Conservation (phyloP, 768 basidiomycete genomes). For the Kwoniella sp. region DNA sequence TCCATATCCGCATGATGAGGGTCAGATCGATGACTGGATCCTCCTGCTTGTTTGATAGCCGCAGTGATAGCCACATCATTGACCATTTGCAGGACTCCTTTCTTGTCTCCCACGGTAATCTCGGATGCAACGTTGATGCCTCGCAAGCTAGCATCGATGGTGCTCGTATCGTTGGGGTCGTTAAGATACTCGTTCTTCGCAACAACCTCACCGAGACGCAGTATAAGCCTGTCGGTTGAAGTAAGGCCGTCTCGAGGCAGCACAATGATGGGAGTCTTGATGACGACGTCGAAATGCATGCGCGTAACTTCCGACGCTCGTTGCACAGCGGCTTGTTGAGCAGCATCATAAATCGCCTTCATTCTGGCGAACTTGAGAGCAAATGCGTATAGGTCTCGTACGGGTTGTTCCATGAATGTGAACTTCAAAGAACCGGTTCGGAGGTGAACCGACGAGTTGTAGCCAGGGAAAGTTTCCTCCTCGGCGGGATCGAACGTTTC, state of each 20-base stretch:
- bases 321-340: slow-evolving; percentile 88
- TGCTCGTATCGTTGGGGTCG: slow-evolving; percentile 62
- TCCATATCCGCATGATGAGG: slow-evolving; percentile 69
- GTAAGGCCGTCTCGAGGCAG: slow-evolving; percentile 69
- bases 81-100: slow-evolving; percentile 76
- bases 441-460: slow-evolving; percentile 79
- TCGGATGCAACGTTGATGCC: slow-evolving; percentile 83
- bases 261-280: slow-evolving; percentile 89
- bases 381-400: slow-evolving; percentile 84
- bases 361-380: slow-evolving; percentile 80
- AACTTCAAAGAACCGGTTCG: slow-evolving; percentile 86
- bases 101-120: slow-evolving; percentile 60
- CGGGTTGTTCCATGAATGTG: slow-evolving; percentile 83
- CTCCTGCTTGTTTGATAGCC: slow-evolving; percentile 67
- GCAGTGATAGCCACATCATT: slow-evolving; percentile 80
- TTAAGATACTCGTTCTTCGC: slow-evolving; percentile 71
- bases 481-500: slow-evolving; percentile 79
- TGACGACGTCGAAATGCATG: slow-evolving; percentile 86
- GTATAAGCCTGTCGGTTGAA: slow-evolving; percentile 70
- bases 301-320: slow-evolving; percentile 73
- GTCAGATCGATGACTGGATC: slow-evolving; percentile 63
- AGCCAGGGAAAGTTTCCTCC: slow-evolving; percentile 67
- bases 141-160: slow-evolving; percentile 71
- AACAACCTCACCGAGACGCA: slow-evolving; percentile 84
- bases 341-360: slow-evolving; percentile 91